Evolutionary conservation across 805 yeast species (phyloP), one percentile per base, ranked within the genome.

Genomic region (Wickerhamiella sergipiensis): DNA sequence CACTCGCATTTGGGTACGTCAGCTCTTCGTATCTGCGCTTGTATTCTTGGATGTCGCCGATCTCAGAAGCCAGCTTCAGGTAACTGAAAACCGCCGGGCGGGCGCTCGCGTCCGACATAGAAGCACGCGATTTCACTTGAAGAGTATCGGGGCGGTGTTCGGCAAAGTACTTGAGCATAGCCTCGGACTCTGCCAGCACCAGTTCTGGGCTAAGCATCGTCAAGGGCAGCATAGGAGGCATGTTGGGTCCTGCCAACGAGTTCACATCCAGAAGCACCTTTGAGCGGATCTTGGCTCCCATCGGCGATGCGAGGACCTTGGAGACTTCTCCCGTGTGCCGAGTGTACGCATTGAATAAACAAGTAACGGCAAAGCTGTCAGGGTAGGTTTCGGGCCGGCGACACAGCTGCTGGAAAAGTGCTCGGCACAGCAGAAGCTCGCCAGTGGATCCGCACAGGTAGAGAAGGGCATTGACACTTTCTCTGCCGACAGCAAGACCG

Each of bases 361-460:
- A 57, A 46, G 66, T 62, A 50, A 65, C 54, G 17, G 60, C 59
- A 15, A 52, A 53, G 17, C 61, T 51, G 49, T 64, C 64, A 0
- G 71, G 68, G 40, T 55, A 58, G 1, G 62, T 47, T 22, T 50
- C 48, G 6, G 57, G 52, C 9, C 47, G 53, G 13, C 52, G 51
- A 43, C 64, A 63, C 50, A 69, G 53, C 45, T 61, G 64, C 17
- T 56, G 52, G 44, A 69, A 53, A 31, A 70, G 52, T 2, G 90
- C 86, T 57, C 97, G 72, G 0, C 85, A 72, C 44, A 86, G 69
- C 6, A 78, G 70, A 18, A 84, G 65, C 63, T 89, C 96, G 0
- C 95, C 92, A 59, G 88, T 88, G 52, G 72, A 72, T 0, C 87
- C 82, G n/a, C 92, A 78, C 46, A 90, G 66, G 54, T 81, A 75